Evolutionary conservation across 306 rosid genomes (phyloP), one percentile per base, ranked within the genome.

Genomic region (Fagus sylvatica): DNA sequence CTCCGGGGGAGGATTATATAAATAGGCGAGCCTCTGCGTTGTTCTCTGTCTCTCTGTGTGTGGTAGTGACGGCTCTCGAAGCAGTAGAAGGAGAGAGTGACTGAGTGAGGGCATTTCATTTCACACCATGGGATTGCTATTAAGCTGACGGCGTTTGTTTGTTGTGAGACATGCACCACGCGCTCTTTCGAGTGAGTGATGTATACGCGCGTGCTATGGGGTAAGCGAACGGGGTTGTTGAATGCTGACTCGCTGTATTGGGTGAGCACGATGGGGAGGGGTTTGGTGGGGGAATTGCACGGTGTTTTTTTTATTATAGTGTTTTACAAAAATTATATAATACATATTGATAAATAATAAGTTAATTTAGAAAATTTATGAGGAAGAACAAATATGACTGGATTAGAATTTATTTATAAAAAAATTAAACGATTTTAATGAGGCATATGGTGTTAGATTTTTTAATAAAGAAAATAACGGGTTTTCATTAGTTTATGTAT

Each of bases 91-190:
- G 51, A 46, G 51, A 2, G 51, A 7, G 1, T 43, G 49, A 43
- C 9, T 12, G 0, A 43, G 48, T 9, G 74, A 77, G 43, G 10
- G 71, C 12, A 51, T 46, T 10, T 12, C 51, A 8, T 46, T 10
- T 2, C 11, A 13, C 22, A 49, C 41, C 1, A 7, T 5, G 61
- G 32, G 4, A 48, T 65, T 65, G 22, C 49, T 1, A 16, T 16
- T 19, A 66, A 34, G 37, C 28, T 32, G 71, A 77, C 85, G 85
- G 49, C 78, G 78, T 76, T 65, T 46, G 41, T 34, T 70, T 32
- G 1, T 53, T 32, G 4, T 7, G 46, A 2, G 12, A 33, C 55
- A 1, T 49, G 42, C 57, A 1, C 12, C 56, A 53, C 53, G 6
- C 53, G 30, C 4, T 0, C 28, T 13, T 3, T 17, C 15, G 34